Conservation (phyloP, 176 grass and related monocot genomes). For the Musa itinerans region DNA sequence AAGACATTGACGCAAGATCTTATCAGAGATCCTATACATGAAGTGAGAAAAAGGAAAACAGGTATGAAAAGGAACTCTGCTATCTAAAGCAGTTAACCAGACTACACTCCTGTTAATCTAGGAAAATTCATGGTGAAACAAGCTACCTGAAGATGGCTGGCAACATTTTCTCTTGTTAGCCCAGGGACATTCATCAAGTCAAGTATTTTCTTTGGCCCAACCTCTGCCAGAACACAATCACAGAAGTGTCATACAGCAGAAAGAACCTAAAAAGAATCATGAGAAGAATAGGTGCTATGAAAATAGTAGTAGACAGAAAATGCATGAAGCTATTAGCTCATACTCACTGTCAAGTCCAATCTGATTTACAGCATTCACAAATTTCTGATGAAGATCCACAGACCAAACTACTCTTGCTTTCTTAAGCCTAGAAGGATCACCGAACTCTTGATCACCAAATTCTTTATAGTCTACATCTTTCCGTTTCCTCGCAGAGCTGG, state of each 20-base stretch:
- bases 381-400: slow-evolving; percentile 91
- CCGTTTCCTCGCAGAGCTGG: slow-evolving; percentile 41
- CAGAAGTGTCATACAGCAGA: too few species aligned
- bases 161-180: slow-evolving; percentile 96
- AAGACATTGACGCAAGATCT: too few species aligned
- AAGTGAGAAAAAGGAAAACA: too few species aligned
- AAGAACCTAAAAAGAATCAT: too few species aligned
- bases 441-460: slow-evolving; percentile 61
- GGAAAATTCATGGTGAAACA: neutral
- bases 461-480: slow-evolving; percentile 64
- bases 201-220: slow-evolving; percentile 95
- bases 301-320: neutral
- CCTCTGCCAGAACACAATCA: slow-evolving; percentile 50
- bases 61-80: too few species aligned
- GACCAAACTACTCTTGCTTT: slow-evolving; percentile 99
- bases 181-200: slow-evolving; percentile 94
- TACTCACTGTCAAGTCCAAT: slow-evolving; percentile 98
- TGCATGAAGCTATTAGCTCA: slow-evolving; percentile 8
- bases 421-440: slow-evolving; percentile 55
- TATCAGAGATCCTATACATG: neutral
- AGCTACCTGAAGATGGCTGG: slow-evolving; percentile 98
- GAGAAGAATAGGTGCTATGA: too few species aligned
- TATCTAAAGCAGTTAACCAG: neutral
- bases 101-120: neutral
- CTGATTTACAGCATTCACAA: slow-evolving; percentile 98